Evolutionary conservation across 176 grass and related monocot genomes (phyloP).

Genomic region (Juncus inflexus): DNA sequence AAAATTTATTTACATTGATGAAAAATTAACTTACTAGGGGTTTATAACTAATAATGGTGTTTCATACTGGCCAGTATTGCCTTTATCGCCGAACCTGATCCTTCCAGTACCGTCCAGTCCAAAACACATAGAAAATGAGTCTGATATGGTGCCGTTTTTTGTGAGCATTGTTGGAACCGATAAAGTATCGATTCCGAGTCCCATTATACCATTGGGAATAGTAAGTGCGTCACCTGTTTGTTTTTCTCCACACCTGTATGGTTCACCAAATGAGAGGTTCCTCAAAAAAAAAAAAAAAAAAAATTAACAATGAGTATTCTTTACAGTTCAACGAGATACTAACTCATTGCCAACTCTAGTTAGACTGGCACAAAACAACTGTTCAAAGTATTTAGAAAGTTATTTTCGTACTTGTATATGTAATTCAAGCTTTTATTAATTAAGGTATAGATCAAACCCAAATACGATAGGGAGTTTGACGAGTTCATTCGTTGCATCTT

Average conservation of each 20-base stretch:
- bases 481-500: constrained; percentile 12
- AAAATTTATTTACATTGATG: background rate
- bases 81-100: constrained; percentile 76
- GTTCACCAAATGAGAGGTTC: background rate
- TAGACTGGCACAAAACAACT: too few species aligned
- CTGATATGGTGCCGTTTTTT: constrained; percentile 24
- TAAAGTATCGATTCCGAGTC: constrained; percentile 55
- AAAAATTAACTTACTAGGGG: constrained; percentile 5
- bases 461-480: constrained; percentile 30
- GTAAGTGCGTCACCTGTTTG: constrained; percentile 49
- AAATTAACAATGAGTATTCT: too few species aligned
- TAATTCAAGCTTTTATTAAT: too few species aligned
- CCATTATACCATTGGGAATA: constrained; percentile 52
- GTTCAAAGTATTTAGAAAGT: too few species aligned
- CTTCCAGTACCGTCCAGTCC: constrained; percentile 49
- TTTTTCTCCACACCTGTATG: constrained; percentile 39
- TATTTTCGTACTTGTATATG: too few species aligned
- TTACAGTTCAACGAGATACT: too few species aligned
- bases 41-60: constrained; percentile 43
- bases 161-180: constrained; percentile 56
- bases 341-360: too few species aligned
- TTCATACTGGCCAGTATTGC: constrained; percentile 43
- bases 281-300: too few species aligned
- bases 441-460: constrained; percentile 19
- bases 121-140: constrained; percentile 96